A percentile compares a stretch with the other conserved stretches of the same genome.
Evolutionary conservation across 495 filamentous ascomycete species (phyloP).

Genomic region (Penicillium bialowiezense): DNA sequence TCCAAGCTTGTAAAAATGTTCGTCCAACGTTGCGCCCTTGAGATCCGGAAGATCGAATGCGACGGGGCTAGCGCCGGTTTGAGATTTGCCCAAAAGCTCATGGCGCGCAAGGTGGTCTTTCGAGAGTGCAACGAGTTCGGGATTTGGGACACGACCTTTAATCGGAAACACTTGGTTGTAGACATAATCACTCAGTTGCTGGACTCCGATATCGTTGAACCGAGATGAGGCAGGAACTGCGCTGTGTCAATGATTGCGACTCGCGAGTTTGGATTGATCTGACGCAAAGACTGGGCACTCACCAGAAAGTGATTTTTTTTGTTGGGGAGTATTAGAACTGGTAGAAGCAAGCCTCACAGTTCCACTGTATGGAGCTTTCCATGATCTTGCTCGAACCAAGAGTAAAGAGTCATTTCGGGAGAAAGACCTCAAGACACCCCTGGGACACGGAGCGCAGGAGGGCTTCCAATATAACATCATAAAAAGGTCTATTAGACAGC

Average conservation of each 20-base stretch:
- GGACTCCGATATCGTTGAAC: constrained; percentile 90
- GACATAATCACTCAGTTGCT: constrained; percentile 82
- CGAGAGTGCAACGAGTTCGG: constrained; percentile 73
- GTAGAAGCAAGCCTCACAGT: constrained; percentile 21
- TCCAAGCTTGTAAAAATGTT: constrained; percentile 92
- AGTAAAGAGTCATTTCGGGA: constrained; percentile 25
- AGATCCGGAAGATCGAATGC: constrained; percentile 81
- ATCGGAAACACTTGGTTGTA: constrained; percentile 79
- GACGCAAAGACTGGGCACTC: neutral
- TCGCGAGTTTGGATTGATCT: neutral
- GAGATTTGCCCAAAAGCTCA: constrained; percentile 86
- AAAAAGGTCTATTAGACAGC: neutral
- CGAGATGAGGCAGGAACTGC: constrained; percentile 60
- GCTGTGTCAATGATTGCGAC: constrained; percentile 18
- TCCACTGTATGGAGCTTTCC: constrained; percentile 3
- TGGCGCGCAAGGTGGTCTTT: constrained; percentile 82
- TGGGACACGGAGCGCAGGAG: constrained; percentile 33
- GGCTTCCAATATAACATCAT: constrained; percentile 31
- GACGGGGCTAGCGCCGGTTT: constrained; percentile 69
- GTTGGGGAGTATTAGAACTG: constrained; percentile 16
- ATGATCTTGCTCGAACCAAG: constrained; percentile 16
- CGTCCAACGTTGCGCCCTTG: constrained; percentile 79
- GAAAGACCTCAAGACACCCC: constrained; percentile 32
- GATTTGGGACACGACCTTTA: constrained; percentile 53
- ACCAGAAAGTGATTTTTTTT: constrained; percentile 37